Evolutionary conservation across 1,284 basidiomycete genomes (phyloP).

Genomic region (Austroboletus rostrupii): DNA sequence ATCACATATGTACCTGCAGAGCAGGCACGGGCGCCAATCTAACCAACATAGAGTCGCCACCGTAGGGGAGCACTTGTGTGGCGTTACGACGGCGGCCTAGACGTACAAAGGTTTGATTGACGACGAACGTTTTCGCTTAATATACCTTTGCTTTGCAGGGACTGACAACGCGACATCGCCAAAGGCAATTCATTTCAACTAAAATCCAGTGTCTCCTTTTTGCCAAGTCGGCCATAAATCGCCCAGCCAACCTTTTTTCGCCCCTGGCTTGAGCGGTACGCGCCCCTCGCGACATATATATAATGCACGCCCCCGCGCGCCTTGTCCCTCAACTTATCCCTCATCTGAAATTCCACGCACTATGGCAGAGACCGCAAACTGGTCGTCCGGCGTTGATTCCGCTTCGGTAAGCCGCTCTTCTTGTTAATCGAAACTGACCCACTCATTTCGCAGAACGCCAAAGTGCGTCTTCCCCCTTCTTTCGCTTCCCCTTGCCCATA

Average conservation of each 20-base stretch:
- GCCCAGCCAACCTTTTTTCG: neutral
- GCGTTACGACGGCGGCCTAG: no score
- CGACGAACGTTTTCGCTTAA: no score
- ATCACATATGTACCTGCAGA: no score
- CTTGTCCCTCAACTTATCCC: neutral
- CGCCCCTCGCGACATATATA: constrained; percentile 2
- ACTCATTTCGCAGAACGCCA: constrained; percentile 6
- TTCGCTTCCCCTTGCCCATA: neutral
- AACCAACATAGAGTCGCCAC: no score
- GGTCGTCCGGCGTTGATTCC: neutral
- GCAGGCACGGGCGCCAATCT: no score
- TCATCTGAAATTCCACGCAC: neutral
- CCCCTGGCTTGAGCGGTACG: neutral
- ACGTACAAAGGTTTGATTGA: no score
- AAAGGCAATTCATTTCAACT: no score
- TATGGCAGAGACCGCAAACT: constrained; percentile 7
- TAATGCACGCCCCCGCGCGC: no score
- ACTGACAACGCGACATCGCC: no score
- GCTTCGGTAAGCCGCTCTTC: constrained; percentile 1
- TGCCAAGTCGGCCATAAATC: neutral
- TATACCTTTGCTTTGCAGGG: no score
- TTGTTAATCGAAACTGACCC: neutral
- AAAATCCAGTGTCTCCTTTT: no score
- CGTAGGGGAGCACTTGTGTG: no score
- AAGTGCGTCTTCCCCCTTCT: constrained; percentile 1